These are phyloP conservation scores for Neurospora hispaniola DNA, from an alignment of 495 filamentous ascomycete species.

Conservation along the genomic window DNA sequence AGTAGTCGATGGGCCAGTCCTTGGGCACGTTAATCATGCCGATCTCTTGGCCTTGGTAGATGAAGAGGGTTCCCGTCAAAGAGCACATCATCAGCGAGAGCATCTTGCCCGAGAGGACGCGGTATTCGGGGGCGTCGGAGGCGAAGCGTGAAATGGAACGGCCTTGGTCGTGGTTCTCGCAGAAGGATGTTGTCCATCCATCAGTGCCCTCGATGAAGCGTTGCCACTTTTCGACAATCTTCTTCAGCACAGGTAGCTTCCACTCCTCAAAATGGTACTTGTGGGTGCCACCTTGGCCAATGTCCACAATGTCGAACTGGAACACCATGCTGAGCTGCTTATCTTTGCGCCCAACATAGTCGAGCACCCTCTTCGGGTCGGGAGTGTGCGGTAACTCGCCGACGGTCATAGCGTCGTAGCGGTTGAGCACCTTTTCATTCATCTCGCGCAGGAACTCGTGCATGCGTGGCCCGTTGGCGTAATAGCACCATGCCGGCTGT, in stretches of 20 bases:
- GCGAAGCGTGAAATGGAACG: not conserved
- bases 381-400: slow-evolving; percentile 61
- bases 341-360: slow-evolving; percentile 45
- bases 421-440: slow-evolving; percentile 46
- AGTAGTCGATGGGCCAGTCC: slow-evolving; percentile 55
- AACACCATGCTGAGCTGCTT: slow-evolving; percentile 68
- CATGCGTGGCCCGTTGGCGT: slow-evolving; percentile 53
- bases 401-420: slow-evolving; percentile 59
- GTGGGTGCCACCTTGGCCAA: slow-evolving; percentile 44
- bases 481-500: slow-evolving; percentile 42
- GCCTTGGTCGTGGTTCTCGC: slow-evolving; percentile 53
- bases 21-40: slow-evolving; percentile 63
- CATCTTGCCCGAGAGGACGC: slow-evolving; percentile 47
- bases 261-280: slow-evolving; percentile 26
- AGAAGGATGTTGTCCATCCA: slow-evolving; percentile 63
- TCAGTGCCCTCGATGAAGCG: slow-evolving; percentile 56
- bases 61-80: slow-evolving; percentile 56
- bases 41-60: slow-evolving; percentile 71
- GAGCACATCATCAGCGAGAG: slow-evolving; percentile 33
- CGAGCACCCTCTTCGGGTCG: slow-evolving; percentile 46
- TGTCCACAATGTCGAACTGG: slow-evolving; percentile 55
- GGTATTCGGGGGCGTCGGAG: slow-evolving; percentile 35
- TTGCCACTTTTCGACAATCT: slow-evolving; percentile 53
- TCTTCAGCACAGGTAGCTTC: slow-evolving; percentile 47
- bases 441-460: slow-evolving; percentile 57